These are phyloP conservation scores for Coemansia sp. DNA, from an alignment of 192 early-diverging fungal genomes.

Conservation along the genomic window DNA sequence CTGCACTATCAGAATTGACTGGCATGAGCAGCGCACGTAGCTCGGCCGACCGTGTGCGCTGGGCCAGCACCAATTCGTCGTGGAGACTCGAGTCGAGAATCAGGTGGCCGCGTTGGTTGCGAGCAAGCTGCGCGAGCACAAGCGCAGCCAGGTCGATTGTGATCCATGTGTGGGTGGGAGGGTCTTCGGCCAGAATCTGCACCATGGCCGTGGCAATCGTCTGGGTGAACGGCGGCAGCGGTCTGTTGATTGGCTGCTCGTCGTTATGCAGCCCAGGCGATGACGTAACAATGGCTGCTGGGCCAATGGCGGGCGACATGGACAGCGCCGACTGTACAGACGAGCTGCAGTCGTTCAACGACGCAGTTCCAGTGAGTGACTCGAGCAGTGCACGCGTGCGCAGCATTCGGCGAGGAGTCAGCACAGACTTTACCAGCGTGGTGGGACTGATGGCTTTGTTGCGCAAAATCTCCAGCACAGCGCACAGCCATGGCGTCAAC, in stretches of 20 bases:
- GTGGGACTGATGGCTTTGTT: slow-evolving; percentile 57
- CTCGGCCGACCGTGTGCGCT: slow-evolving; percentile 31
- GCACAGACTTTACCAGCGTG: slow-evolving; percentile 35
- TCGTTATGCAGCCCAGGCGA: background rate
- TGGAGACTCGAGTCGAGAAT: slow-evolving; percentile 21
- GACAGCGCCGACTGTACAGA: slow-evolving; percentile 16
- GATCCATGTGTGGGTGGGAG: slow-evolving; percentile 31
- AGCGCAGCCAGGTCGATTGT: slow-evolving; percentile 37
- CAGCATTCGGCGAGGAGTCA: slow-evolving; percentile 48
- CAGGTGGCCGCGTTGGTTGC: slow-evolving; percentile 15
- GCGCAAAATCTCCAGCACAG: slow-evolving; percentile 30
- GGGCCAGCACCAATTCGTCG: slow-evolving; percentile 26
- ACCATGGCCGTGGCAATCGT: slow-evolving; percentile 28
- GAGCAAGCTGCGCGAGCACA: slow-evolving; percentile 26
- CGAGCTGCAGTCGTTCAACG: slow-evolving; percentile 31
- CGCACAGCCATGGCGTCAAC: slow-evolving; percentile 47
- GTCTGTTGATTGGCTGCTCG: background rate
- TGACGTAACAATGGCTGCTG: slow-evolving; percentile 2
- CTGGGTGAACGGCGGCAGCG: slow-evolving; percentile 27
- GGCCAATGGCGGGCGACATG: background rate
- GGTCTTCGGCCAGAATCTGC: slow-evolving; percentile 34
- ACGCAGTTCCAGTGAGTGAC: slow-evolving; percentile 34
- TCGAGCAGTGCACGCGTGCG: slow-evolving; percentile 48
- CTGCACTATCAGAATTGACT: background rate
- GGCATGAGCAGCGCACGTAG: slow-evolving; percentile 38